phyloP scores from a whole-genome alignment of 1,284 basidiomycete genomes.

The Stereum hirsutum region DNA sequence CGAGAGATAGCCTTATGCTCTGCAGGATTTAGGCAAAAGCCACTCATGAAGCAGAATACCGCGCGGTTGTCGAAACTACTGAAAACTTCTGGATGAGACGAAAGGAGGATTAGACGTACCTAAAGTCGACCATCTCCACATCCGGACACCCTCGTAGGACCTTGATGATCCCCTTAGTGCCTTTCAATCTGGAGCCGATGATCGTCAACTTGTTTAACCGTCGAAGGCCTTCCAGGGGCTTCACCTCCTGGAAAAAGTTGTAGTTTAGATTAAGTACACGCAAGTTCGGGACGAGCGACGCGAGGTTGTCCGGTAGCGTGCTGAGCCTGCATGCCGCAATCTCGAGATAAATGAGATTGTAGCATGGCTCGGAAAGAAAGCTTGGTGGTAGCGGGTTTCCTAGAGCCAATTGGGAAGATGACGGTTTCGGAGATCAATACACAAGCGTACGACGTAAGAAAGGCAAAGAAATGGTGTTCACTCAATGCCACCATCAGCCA shows the following conservation, averaged over 20 bases:
- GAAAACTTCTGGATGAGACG: not conserved
- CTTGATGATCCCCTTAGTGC: constrained; percentile 61
- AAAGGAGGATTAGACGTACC: constrained; percentile 43
- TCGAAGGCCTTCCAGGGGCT: constrained; percentile 61
- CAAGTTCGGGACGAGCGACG: constrained; percentile 72
- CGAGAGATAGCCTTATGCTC: no score
- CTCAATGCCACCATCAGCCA: no score
- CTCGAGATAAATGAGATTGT: constrained; percentile 90
- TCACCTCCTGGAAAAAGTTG: constrained; percentile 79
- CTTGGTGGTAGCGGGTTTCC: constrained; percentile 36
- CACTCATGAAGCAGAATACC: constrained; percentile 5
- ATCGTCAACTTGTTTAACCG: constrained; percentile 77
- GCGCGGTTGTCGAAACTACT: not conserved
- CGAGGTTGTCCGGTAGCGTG: constrained; percentile 61
- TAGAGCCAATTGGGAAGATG: no score
- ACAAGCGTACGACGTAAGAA: no score
- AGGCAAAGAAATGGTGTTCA: no score
- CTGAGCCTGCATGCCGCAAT: constrained; percentile 85
- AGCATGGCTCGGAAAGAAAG: constrained; percentile 59
- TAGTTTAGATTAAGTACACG: constrained; percentile 93
- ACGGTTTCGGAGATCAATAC: no score
- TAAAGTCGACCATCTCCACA: constrained; percentile 83
- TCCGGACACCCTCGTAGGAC: constrained; percentile 64
- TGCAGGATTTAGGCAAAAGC: constrained; percentile 7
- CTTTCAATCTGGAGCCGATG: constrained; percentile 76